A percentile compares a stretch with the other conserved stretches of the same genome.
Conservation (phyloP, 768 basidiomycete genomes). For the Pulveroboletus sp. region DNA sequence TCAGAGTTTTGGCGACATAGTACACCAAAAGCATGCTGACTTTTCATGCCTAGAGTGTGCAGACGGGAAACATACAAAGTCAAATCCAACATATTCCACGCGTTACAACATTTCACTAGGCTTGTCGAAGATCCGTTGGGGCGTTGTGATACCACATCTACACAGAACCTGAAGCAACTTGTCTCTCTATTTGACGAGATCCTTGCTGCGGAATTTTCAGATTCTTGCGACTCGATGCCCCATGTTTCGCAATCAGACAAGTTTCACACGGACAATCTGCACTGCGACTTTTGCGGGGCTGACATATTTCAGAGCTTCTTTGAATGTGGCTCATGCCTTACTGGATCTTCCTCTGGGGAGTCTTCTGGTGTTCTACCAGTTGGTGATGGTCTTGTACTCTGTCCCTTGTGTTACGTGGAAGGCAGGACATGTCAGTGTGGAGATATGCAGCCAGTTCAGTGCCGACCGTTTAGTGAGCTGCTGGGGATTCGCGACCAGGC, state of each 20-base stretch:
- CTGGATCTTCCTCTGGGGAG: slow-evolving; percentile 10
- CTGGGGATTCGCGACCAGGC: slow-evolving; percentile 40
- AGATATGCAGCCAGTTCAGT: slow-evolving; percentile 58
- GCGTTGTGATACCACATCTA: not conserved
- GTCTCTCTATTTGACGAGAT: slow-evolving; percentile 48
- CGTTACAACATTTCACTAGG: slow-evolving; percentile 38
- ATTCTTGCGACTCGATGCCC: slow-evolving; percentile 28
- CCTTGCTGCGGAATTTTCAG: slow-evolving; percentile 40
- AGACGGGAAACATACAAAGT: slow-evolving; percentile 73
- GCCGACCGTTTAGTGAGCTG: slow-evolving; percentile 45
- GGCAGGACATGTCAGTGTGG: slow-evolving; percentile 68
- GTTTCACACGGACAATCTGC: slow-evolving; percentile 29
- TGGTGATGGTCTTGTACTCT: slow-evolving; percentile 51
- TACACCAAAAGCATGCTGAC: not conserved
- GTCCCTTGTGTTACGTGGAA: slow-evolving; percentile 70
- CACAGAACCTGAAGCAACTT: slow-evolving; percentile 32
- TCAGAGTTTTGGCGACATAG: slow-evolving; percentile 24
- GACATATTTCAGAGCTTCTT: slow-evolving; percentile 84
- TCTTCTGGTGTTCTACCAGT: slow-evolving; percentile 15
- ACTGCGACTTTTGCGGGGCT: slow-evolving; percentile 76
- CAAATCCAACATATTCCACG: slow-evolving; percentile 58
- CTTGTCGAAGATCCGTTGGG: slow-evolving; percentile 8
- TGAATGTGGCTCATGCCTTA: slow-evolving; percentile 53
- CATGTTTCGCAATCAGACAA: slow-evolving; percentile 26
- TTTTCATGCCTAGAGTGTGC: slow-evolving; percentile 54